Evolutionary conservation across 306 rosid genomes (phyloP), one percentile per base, ranked within the genome.

Genomic region (Trifolium dubium): DNA sequence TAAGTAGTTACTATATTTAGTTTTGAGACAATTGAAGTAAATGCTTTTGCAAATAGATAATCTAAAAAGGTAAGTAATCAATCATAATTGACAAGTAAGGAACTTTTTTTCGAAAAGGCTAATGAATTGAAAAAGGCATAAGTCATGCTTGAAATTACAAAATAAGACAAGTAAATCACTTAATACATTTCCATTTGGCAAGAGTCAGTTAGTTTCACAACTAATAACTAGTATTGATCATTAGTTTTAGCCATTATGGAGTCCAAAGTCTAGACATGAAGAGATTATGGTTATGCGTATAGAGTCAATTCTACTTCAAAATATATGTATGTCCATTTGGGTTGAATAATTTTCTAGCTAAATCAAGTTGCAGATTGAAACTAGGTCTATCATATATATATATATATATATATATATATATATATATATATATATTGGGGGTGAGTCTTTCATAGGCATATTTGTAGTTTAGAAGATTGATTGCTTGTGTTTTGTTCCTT

Each of bases 401-500:
- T 31, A 19, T 18, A 19, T 4, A 54, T 54, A 39, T 64, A 39
- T 64, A 8, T 31, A 19, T 18, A 19, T 4, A 54, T 54, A 11
- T 9, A 3, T 64, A 39, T 64, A 39, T 64, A 8, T 31, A 19
- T 18, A 19, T 4, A 54, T 54, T 54, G 9, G 15, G 64, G 39
- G 29, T 29, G 39, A 29, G 64, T 29, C 39, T 58, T 11, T 23
- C 19, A n/a, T n/a, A n/a, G 23, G 19, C 9, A 49, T 2, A 49
- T 49, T 49, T n/a, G 5, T 73, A 19, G 46, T 47, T 9, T 64
- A 13, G 40, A 64, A 50, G 53, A 23, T 74, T 47, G 18, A 14
- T n/a, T 39, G 32, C 11, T 19, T 47, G 18, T 32, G 47, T 77
- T 23, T 23, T 41, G 32, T 67, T 67, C 23, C 64, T 40, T 77